Conservation (phyloP, 179 eudicot species). For the Corrigiola litoralis region DNA sequence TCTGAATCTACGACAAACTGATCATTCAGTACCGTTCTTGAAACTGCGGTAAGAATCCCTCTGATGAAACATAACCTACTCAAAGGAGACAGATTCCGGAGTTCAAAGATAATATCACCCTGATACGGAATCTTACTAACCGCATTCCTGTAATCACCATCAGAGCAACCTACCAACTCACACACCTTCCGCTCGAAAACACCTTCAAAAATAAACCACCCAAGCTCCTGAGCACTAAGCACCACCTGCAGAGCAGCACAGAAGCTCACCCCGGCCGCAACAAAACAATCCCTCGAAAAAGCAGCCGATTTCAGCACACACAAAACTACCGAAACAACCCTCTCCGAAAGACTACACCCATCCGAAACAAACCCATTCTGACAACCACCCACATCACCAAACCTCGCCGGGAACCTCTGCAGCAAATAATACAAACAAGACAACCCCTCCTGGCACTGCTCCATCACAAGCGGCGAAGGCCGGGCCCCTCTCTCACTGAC, state of each 20-base stretch:
- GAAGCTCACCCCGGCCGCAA: constrained; percentile 94
- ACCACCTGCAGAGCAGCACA: constrained; percentile 84
- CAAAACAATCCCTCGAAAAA: constrained; percentile 88
- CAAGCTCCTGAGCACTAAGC: constrained; percentile 65
- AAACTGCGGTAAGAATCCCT: constrained; percentile 82
- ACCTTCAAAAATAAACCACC: constrained; percentile 51
- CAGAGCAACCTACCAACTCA: constrained; percentile 22
- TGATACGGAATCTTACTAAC: constrained; percentile 41
- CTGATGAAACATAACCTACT: constrained; percentile 88
- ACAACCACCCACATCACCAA: constrained; percentile 18
- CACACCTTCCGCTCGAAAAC: constrained; percentile 38
- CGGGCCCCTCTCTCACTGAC: constrained; percentile 47
- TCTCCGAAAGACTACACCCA: constrained; percentile 32
- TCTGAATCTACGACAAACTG: constrained; percentile 31
- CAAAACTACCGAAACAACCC: constrained; percentile 41
- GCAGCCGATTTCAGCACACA: constrained; percentile 50
- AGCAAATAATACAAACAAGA: constrained; percentile 91
- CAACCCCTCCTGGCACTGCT: constrained; percentile 91
- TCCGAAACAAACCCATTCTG: not conserved
- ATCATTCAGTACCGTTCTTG: constrained; percentile 68
- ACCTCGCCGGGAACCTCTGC: constrained; percentile 68
- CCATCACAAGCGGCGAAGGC: constrained; percentile 89
- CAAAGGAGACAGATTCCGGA: constrained; percentile 44
- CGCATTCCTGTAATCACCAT: constrained; percentile 28
- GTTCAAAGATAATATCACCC: constrained; percentile 55